phyloP scores from a whole-genome alignment of 176 grass and related monocot genomes.

The Canna indica region DNA sequence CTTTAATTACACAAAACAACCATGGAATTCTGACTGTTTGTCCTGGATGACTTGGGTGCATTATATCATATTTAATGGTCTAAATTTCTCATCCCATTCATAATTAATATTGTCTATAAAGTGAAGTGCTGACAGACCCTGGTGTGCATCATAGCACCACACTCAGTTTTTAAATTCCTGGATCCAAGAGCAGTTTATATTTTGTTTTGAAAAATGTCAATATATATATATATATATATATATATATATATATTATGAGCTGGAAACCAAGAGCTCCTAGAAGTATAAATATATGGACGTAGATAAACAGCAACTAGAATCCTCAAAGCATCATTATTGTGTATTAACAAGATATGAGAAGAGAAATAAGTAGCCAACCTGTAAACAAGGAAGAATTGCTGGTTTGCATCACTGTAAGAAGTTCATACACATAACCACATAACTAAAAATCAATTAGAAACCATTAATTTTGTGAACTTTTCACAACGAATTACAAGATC shows the following conservation, averaged over 20 bases:
- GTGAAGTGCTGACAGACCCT: no score
- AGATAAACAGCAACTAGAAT: neutral
- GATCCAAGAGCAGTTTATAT: neutral
- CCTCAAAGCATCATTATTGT: neutral
- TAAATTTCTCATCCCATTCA: no score
- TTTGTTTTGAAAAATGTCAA: neutral
- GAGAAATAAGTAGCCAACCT: conserved; percentile 27
- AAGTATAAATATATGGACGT: neutral
- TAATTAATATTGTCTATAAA: no score
- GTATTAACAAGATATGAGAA: neutral
- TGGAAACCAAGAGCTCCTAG: neutral
- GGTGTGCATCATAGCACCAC: no score
- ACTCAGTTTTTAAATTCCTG: no score
- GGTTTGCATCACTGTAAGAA: conserved; percentile 52
- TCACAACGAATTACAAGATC: neutral
- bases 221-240: no score
- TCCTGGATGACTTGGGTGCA: no score
- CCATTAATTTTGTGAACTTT: conserved; percentile 9
- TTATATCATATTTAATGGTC: no score
- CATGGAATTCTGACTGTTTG: no score
- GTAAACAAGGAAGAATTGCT: conserved; percentile 56
- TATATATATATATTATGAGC: no score
- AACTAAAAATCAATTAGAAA: conserved; percentile 29
- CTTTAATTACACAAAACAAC: no score
- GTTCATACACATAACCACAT: conserved; percentile 63